Percentiles rank a stretch among this genome's conserved stretches.
Conservation (phyloP, 768 basidiomycete species). For the Leccinum ochraceum region DNA sequence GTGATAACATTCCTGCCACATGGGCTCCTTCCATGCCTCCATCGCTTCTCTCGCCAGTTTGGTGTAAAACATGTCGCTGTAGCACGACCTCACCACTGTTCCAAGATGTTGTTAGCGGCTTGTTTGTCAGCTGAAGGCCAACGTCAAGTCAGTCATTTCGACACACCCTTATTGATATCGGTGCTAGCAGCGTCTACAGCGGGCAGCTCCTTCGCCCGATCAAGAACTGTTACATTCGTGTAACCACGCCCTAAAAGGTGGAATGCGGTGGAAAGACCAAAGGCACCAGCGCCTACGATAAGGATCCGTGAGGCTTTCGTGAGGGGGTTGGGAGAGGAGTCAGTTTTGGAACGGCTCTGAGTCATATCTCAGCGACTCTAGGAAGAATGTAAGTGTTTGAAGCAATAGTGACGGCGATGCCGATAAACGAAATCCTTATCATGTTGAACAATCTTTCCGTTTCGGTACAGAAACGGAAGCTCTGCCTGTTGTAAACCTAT, state of each 20-base stretch:
- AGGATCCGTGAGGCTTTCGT: conserved; percentile 34
- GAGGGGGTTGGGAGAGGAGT: background rate
- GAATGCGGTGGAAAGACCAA: conserved; percentile 85
- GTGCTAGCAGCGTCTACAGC: conserved; percentile 80
- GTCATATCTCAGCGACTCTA: conserved; percentile 6
- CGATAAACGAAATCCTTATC: background rate
- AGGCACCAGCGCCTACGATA: conserved; percentile 82
- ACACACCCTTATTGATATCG: conserved; percentile 44
- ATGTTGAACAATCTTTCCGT: background rate
- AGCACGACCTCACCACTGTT: conserved; percentile 74
- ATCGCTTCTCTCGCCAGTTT: conserved; percentile 78
- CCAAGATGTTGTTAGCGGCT: background rate
- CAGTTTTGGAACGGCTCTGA: background rate
- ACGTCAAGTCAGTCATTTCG: background rate
- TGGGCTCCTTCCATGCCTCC: conserved; percentile 64
- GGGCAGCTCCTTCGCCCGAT: conserved; percentile 66
- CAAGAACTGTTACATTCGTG: conserved; percentile 70
- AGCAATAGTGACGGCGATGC: background rate
- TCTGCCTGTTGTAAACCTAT: background rate
- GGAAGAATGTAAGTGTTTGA: background rate
- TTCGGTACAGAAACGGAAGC: background rate
- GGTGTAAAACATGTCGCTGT: conserved; percentile 68
- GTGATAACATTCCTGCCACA: conserved; percentile 78
- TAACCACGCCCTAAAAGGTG: conserved; percentile 74
- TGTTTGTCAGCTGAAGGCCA: background rate